Evolutionary conservation across 352 stramenopile genomes (phyloP).

Genomic region (Globisporangium takayamanum): DNA sequence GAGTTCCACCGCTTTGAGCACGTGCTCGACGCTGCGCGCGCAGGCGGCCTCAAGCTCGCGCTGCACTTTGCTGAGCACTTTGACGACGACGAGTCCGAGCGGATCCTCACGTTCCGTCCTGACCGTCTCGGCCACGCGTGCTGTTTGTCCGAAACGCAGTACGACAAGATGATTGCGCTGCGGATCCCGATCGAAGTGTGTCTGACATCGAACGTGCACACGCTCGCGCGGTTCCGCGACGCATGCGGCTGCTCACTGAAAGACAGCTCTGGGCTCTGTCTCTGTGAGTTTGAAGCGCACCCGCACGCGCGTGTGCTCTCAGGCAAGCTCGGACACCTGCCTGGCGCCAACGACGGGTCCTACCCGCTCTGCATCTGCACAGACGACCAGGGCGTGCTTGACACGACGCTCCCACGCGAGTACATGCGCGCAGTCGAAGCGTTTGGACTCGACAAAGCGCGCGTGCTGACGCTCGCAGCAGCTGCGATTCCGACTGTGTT

Average conservation of each 20-base stretch:
- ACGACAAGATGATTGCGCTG: constrained; percentile 52
- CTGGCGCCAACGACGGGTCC: neutral
- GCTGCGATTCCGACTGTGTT: constrained; percentile 57
- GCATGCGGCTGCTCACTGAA: constrained; percentile 31
- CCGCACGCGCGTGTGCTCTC: constrained; percentile 62
- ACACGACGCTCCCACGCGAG: constrained; percentile 86
- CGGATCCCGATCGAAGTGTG: constrained; percentile 91
- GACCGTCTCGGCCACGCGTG: constrained; percentile 91
- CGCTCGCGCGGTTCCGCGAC: constrained; percentile 71
- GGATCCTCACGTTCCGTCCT: constrained; percentile 85
- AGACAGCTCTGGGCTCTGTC: constrained; percentile 41
- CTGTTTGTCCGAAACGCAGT: constrained; percentile 65
- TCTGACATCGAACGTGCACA: constrained; percentile 93
- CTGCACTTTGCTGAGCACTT: constrained; percentile 92
- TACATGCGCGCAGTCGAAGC: constrained; percentile 73
- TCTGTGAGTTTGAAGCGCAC: constrained; percentile 73
- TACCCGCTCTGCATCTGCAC: constrained; percentile 90
- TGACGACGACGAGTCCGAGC: constrained; percentile 66
- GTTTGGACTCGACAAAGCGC: constrained; percentile 53
- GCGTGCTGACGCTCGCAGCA: constrained; percentile 36
- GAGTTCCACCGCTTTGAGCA: constrained; percentile 84
- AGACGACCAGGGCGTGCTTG: constrained; percentile 91
- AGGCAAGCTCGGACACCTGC: constrained; percentile 13
- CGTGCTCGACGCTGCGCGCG: constrained; percentile 61
- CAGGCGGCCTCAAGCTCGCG: constrained; percentile 75